Evolutionary conservation across 495 filamentous ascomycete genomes (phyloP).

Genomic region (Penicillium ucsense): DNA sequence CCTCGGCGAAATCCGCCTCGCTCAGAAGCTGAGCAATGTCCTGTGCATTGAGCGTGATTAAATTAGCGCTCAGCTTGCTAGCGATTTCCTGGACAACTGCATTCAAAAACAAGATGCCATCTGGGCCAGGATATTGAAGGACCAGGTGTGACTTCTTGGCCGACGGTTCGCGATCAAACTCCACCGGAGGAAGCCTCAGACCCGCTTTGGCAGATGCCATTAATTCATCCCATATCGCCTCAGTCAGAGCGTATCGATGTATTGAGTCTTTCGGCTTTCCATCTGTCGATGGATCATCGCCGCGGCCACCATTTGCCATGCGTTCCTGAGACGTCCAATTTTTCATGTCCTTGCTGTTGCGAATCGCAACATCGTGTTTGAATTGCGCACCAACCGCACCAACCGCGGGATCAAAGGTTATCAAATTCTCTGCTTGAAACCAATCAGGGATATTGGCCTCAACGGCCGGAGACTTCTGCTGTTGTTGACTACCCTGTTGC

Average conservation of each 20-base stretch:
- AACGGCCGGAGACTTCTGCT: constrained; percentile 8
- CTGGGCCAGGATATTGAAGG: constrained; percentile 54
- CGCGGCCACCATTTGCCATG: constrained; percentile 14
- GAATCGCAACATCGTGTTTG: constrained; percentile 22
- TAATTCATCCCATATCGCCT: constrained; percentile 32
- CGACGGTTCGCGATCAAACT: constrained; percentile 39
- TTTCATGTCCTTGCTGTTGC: constrained; percentile 6
- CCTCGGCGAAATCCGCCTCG: constrained; percentile 50
- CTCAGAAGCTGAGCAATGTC: constrained; percentile 72
- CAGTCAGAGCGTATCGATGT: constrained; percentile 27
- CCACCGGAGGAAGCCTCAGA: constrained; percentile 26
- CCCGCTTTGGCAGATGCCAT: constrained; percentile 32
- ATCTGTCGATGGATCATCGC: constrained; percentile 10
- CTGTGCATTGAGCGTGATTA: constrained; percentile 67
- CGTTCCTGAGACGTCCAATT: constrained; percentile 2
- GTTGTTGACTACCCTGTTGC: constrained; percentile 10
- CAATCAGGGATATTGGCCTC: constrained; percentile 25
- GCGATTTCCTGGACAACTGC: constrained; percentile 50
- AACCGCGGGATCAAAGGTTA: constrained; percentile 9
- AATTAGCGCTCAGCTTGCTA: constrained; percentile 53
- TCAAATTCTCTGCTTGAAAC: constrained; percentile 30
- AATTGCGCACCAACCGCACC: not conserved
- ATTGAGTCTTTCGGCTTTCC: constrained; percentile 6
- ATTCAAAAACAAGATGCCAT: constrained; percentile 48
- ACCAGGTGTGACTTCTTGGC: constrained; percentile 53